These are phyloP conservation scores for Diphasiastrum complanatum DNA, from an alignment of 83 land plant genomes.

Conservation along the genomic window DNA sequence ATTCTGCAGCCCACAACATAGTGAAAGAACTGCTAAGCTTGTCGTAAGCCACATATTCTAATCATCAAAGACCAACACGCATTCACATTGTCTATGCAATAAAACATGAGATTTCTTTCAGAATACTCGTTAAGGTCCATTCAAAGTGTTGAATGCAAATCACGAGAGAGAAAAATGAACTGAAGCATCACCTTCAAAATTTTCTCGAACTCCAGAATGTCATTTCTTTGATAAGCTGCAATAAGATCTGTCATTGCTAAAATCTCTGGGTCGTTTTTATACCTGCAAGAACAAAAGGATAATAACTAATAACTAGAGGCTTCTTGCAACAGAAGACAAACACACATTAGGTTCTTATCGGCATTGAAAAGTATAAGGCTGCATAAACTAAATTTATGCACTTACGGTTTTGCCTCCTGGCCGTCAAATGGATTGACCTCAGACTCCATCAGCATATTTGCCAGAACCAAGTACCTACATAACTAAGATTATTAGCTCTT, in stretches of 20 bases:
- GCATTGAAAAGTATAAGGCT: not conserved
- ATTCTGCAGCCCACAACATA: constrained; percentile 44
- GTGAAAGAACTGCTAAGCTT: constrained; percentile 6
- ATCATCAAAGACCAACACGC: not conserved
- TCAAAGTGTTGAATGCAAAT: not conserved
- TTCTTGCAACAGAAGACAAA: not conserved
- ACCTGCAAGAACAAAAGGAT: constrained; percentile 41
- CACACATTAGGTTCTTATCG: not conserved
- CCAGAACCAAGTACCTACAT: constrained; percentile 85
- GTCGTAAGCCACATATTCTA: not conserved
- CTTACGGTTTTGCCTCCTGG: constrained; percentile 98
- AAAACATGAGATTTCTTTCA: not conserved
- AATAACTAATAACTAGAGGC: not conserved
- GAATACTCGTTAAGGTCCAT: not conserved
- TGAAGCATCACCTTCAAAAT: constrained; percentile 65
- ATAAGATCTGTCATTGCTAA: constrained; percentile 98
- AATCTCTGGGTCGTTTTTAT: constrained; percentile 97
- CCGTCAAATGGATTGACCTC: constrained; percentile 99
- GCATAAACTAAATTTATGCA: too few species aligned
- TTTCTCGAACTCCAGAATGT: constrained; percentile 95
- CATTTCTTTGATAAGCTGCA: constrained; percentile 95
- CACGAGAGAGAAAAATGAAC: not conserved
- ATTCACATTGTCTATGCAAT: not conserved
- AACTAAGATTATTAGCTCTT: too few species aligned
- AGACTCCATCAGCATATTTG: constrained; percentile 98